A percentile compares a stretch with the other conserved stretches of the same genome.
phyloP scores from a whole-genome alignment of 2,329 filamentous ascomycete species.

The Cadophora luteo-olivacea region DNA sequence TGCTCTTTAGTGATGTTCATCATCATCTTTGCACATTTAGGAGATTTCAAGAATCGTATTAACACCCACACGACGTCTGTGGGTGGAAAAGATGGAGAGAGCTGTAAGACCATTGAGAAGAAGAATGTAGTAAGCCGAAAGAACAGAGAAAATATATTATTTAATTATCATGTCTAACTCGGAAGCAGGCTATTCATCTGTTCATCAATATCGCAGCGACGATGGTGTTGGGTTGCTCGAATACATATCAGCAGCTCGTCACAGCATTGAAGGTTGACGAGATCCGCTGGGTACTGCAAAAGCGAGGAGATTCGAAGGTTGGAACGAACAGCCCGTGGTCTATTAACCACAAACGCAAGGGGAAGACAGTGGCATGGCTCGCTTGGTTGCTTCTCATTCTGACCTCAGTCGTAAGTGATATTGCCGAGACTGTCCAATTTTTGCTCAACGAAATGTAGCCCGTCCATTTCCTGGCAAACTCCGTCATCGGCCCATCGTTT shows the following conservation, averaged over 20 bases:
- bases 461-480: slow-evolving; percentile 37
- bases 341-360: slow-evolving; percentile 34
- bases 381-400: slow-evolving; percentile 34
- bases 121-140: slow-evolving; percentile 30
- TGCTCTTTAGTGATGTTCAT: slow-evolving; percentile 33
- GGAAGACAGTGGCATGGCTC: slow-evolving; percentile 32
- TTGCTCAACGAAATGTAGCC: slow-evolving; percentile 23
- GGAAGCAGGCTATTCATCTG: slow-evolving; percentile 26
- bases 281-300: slow-evolving; percentile 32
- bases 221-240: slow-evolving; percentile 35
- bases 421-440: neutral
- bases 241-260: slow-evolving; percentile 37
- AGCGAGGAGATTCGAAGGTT: slow-evolving; percentile 33
- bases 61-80: slow-evolving; percentile 30
- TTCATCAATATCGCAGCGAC: slow-evolving; percentile 36
- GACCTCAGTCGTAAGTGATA: slow-evolving; percentile 33
- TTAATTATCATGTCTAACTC: neutral
- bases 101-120: slow-evolving; percentile 27
- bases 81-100: slow-evolving; percentile 31
- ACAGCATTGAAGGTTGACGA: slow-evolving; percentile 31
- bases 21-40: slow-evolving; percentile 29
- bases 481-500: slow-evolving; percentile 33
- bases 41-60: slow-evolving; percentile 24
- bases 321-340: slow-evolving; percentile 35
- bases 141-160: too few species aligned